Base-by-base conservation (phyloP, 352 stramenopile genomes). In the Heterotrichella gracilis region DNA sequence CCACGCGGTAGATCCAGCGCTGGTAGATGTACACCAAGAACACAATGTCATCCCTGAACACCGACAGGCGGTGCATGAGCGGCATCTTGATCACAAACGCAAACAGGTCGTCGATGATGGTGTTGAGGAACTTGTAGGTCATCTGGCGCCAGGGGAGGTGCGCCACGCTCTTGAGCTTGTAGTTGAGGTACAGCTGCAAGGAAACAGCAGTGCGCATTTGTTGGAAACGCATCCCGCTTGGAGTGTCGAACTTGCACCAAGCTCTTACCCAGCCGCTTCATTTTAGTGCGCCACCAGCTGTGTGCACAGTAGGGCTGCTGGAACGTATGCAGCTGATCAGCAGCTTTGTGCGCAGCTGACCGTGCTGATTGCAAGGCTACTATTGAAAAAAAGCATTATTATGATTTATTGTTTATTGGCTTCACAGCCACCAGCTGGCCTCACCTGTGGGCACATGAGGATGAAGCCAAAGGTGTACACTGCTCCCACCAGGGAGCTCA, bases 21-120 rank as follows among this genome's bases (percentile, higher is more conserved):
- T 99, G 92, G 77, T 96, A 99, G 3, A 98, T 76, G 79, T 95
- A 97, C 70, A 98, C 88, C 75, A 98, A 92, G 74, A 99, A 99
- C 40, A 99, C 91, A 71, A 98, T 80, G 77, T 99, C 92, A 75
- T 99, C 92, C 64, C 92, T 82, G 76, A 99, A 97, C 75, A 89
- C 96, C 69, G 83, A 86, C 64, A 97, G 81, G 64, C 92, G 81
- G 72, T 96, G 89, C 88, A 98, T 95, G 72, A 84, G 95, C 70
- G 89, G 89, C 89, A 95, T 95, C 72, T 88, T 86, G 74, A 96
- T 94, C 68, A 96, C 85, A 72, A 96, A 96, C 17, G 87, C 87
- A 70, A 95, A 95, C 9, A 95, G 77, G 74, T 96, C 89, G 75
- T 96, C 89, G 74, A 96, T 94, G 71, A 96, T 95, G 42, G 89